Evolutionary conservation across 495 filamentous ascomycete genomes (phyloP), one percentile per base, ranked within the genome.

Genomic region (Podospora bellae-mahoneyi): DNA sequence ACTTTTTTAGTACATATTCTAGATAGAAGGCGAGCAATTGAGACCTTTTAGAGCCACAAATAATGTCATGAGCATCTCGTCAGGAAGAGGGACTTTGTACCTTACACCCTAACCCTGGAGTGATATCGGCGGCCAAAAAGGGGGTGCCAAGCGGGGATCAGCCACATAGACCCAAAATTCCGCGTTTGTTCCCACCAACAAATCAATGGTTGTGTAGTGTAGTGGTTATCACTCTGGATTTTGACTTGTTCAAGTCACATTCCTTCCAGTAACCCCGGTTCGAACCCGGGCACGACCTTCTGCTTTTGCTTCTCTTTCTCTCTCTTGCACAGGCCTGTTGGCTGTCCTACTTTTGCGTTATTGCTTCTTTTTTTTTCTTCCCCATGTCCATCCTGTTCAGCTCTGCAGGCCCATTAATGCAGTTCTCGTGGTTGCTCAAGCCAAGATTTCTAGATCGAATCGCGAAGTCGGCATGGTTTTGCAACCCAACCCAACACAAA

Each of bases 161-260:
- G 4, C 55, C 55, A 26, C 55, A 58, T 58, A 58, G 3, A 58
- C 19, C 55, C 55, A 2, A 58, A 20, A 58, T 58, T 13, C 55
- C 1, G 55, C 55, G 0, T 19, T 26, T 58, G 18, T 20, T 19
- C 18, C 18, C 3, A 65, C 5, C n/a, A 3, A 57, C 1, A 58
- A 55, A 62, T 58, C 23, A 26, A 58, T 4, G 69, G 69, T 71
- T 71, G 69, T 71, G 69, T 71, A 71, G 69, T 71, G 69, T 71
- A 71, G 69, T 64, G 69, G 69, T 71, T 71, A 71, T 71, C 69
- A 71, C 69, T 71, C 28, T 66, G 64, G 69, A 71, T 71, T 71
- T 71, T 71, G 69, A 71, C 9, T n/a, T 4, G 28, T 15, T 16
- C 62, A 32, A 48, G 26, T 10, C 28, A 34, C 7, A 7, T 19